phyloP scores from a whole-genome alignment of 2,329 filamentous ascomycete genomes.

The Boeremia lycopersici region DNA sequence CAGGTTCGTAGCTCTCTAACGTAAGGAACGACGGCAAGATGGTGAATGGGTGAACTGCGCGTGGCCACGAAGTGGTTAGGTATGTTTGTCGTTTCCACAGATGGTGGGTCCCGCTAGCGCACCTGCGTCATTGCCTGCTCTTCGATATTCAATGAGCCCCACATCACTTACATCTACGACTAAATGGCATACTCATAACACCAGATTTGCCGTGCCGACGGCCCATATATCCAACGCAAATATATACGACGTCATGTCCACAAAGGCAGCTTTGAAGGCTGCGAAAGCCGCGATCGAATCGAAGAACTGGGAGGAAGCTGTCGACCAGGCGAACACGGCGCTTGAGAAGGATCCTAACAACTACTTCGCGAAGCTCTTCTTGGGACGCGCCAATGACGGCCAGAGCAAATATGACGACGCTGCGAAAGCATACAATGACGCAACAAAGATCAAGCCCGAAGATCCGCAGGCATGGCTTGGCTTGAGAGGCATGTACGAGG shows the following conservation, averaged over 20 bases:
- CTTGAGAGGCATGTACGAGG: constrained; percentile 83
- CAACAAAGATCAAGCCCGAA: constrained; percentile 71
- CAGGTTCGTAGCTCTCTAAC: background rate
- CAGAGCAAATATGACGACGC: constrained; percentile 72
- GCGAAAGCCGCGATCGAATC: constrained; percentile 79
- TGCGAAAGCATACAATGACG: constrained; percentile 75
- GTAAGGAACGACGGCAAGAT: constrained; percentile 6
- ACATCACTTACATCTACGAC: constrained; percentile 15
- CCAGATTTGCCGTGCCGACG: constrained; percentile 18
- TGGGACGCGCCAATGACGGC: constrained; percentile 85
- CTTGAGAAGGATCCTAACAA: constrained; percentile 75
- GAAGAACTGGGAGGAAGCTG: constrained; percentile 78
- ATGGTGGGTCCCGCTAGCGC: constrained; percentile 32
- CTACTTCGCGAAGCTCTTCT: constrained; percentile 87
- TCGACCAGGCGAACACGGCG: constrained; percentile 70
- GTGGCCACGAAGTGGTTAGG: constrained; percentile 22
- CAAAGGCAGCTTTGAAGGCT: constrained; percentile 79
- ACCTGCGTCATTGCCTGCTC: constrained; percentile 32
- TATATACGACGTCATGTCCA: constrained; percentile 34
- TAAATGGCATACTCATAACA: constrained; percentile 32
- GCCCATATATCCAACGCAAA: background rate
- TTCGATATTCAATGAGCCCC: constrained; percentile 19
- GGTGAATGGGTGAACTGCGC: background rate
- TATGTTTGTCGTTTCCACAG: constrained; percentile 35
- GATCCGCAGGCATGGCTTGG: constrained; percentile 93